Evolutionary conservation across 2,329 filamentous ascomycete genomes (phyloP).

Genomic region (Fusarium metavorans): DNA sequence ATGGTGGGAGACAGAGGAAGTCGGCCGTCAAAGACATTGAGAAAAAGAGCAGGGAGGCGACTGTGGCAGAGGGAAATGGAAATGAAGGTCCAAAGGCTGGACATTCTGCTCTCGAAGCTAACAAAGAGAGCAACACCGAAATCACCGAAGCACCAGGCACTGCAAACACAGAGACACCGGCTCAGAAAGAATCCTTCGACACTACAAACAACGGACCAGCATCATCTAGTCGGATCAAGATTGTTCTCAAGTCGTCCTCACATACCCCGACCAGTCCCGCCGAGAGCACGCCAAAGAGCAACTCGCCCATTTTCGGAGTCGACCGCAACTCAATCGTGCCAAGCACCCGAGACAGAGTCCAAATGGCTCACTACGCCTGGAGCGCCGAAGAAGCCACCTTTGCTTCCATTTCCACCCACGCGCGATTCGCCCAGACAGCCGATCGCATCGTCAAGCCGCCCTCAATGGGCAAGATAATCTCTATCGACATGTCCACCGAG

Average conservation of each 20-base stretch:
- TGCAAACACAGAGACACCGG: background rate
- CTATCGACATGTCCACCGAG: background rate
- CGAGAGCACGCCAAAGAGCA: slow-evolving; percentile 14
- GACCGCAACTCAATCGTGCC: slow-evolving; percentile 22
- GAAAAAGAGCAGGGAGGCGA: background rate
- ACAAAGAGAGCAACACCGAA: background rate
- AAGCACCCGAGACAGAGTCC: slow-evolving; percentile 8
- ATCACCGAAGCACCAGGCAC: background rate
- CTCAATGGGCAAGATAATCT: background rate
- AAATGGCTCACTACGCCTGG: slow-evolving; percentile 38
- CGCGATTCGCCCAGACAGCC: slow-evolving; percentile 38
- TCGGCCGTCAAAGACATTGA: background rate
- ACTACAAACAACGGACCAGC: background rate
- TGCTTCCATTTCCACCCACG: slow-evolving; percentile 31
- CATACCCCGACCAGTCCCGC: background rate
- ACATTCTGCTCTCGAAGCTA: background rate
- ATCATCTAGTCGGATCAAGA: slow-evolving; percentile 17
- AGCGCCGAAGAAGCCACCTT: slow-evolving; percentile 40
- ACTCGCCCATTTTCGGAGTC: slow-evolving; percentile 38
- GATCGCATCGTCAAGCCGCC: slow-evolving; percentile 29
- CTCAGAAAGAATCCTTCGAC: background rate
- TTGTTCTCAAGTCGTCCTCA: slow-evolving; percentile 1
- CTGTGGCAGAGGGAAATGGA: background rate
- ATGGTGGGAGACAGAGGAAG: slow-evolving; percentile 11
- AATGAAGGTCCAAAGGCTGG: background rate